Evolutionary conservation across 768 basidiomycete species (phyloP), one percentile per base, ranked within the genome.

Genomic region (Lactarius quietus): DNA sequence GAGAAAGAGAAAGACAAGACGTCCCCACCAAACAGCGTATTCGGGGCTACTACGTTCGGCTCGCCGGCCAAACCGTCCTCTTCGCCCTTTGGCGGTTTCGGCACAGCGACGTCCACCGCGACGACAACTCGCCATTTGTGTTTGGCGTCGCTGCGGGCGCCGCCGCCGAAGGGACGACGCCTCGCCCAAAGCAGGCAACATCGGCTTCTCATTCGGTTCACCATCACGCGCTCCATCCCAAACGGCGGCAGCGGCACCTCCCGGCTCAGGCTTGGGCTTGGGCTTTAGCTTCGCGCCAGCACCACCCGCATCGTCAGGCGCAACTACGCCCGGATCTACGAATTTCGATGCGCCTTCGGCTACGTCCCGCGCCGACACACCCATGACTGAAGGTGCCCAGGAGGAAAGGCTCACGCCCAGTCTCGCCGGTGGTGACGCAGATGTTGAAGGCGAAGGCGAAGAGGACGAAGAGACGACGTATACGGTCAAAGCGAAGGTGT

Each of bases 381-480:
- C 72, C 14, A 67, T 67, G 39, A 71, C 62, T 18, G 73, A 70
- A 54, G 73, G 72, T 36, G 72, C 71, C 28, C 68, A 69, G 43
- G 72, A 68, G 9, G 70, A 59, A 7, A 60, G 61, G 68, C 65
- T 51, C 67, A 66, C 64, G 33, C 53, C 65, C 6, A 70, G 69
- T 6, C 51, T 68, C 38, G 84, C 88, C 67, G 89, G 90, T 68
- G 90, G 90, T 69, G 79, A 78, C 60, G 89, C 6, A 15, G 48
- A 51, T 26, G 48, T 15, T 12, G 45, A 90, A 65, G 90, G 92
- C 14, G 87, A 87, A 70, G 92, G 92, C 33, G 92, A 93, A 76
- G 89, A 93, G 72, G 81, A 87, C 45, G 92, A 93, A 71, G 85
- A 85, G 65, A 92, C 89, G 4, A 76, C 76, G 33, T 80, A 89